Conservation (phyloP, 139 green algal species). For the Chlamydomonas incerta region DNA sequence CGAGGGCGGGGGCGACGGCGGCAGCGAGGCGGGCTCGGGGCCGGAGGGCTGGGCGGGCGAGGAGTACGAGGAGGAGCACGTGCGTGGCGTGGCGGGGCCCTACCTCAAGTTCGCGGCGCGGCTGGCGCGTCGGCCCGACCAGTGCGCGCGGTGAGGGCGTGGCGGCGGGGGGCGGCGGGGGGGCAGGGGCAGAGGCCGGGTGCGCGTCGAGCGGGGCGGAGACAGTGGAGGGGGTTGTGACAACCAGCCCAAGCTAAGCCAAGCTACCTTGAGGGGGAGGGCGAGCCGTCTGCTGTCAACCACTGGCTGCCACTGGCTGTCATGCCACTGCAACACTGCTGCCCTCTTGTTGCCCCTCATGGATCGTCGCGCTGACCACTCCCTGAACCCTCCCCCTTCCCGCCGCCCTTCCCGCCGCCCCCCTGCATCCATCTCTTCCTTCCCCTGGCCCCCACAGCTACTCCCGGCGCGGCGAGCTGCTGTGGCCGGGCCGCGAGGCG, state of each 20-base stretch:
- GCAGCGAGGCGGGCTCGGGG: background rate
- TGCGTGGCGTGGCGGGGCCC: conserved; percentile 47
- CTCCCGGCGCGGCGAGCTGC: conserved; percentile 22
- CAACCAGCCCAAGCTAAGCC: no score
- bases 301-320: no score
- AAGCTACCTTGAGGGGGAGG: no score
- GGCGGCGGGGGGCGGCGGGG: background rate
- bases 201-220: no score
- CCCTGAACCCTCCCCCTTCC: background rate
- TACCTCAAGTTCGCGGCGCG: conserved; percentile 75
- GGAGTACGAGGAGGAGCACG: conserved; percentile 72
- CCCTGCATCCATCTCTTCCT: no score
- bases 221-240: no score
- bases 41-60: conserved; percentile 69
- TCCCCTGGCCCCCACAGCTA: conserved; percentile 51
- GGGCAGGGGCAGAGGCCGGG: background rate
- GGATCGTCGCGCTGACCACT: no score
- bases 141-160: conserved; percentile 68
- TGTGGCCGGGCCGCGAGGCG: conserved; percentile 55
- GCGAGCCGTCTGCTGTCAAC: no score
- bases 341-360: no score
- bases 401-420: background rate
- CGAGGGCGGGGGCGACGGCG: conserved; percentile 5
- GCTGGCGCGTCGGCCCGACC: conserved; percentile 64
- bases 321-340: no score